Base-by-base conservation (phyloP, 2,329 filamentous ascomycete species). In the Colletotrichum orbiculare region DNA sequence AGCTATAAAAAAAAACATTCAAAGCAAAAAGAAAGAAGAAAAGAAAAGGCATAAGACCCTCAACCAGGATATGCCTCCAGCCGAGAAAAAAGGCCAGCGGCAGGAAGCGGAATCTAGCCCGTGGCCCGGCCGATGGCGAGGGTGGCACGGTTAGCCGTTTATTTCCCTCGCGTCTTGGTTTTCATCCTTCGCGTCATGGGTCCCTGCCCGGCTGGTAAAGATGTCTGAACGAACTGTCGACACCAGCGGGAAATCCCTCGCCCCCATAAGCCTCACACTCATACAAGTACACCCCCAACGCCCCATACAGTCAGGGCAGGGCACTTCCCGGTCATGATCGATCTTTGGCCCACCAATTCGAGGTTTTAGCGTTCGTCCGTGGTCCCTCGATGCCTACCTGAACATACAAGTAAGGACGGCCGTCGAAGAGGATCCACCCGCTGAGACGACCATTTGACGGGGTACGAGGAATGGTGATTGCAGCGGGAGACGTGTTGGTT, bases 281-380 rank as follows among this genome's bases (percentile, higher is more conserved):
- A 25, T 34, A 41, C 15, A 15, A 15, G 15, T 15, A 15, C 38
- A 49, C 17, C 48, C 56, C 46, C 46, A 61, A 61, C 33, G 50
- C 57, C 35, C 62, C 62, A 50, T 55, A 34, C 41, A 33, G 50
- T 15, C 25, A 50, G 50, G 62, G 57, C 45, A 35, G 54, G 39
- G 57, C 37, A 38, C 25, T 17, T 25, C 43, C 61, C 48, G 17
- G 45, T 35, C 25, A 34, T 50, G 57, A 61, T 64, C 50, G 62
- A 61, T 64, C 55, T 64, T 48, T 55, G 43, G 57, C 50, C 57
- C 48, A 60, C 48, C 33, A 25, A 48, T 64, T 64, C 54, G 60
- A 64, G 33, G 45, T 37, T 60, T 53, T 64, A 48, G 60, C 60
- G 55, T 45, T 25, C 42, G 55, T 43, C 55, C 45, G 55, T 53